Base-by-base conservation (phyloP, 2,329 filamentous ascomycete genomes). In the Colletotrichum orbiculare region DNA sequence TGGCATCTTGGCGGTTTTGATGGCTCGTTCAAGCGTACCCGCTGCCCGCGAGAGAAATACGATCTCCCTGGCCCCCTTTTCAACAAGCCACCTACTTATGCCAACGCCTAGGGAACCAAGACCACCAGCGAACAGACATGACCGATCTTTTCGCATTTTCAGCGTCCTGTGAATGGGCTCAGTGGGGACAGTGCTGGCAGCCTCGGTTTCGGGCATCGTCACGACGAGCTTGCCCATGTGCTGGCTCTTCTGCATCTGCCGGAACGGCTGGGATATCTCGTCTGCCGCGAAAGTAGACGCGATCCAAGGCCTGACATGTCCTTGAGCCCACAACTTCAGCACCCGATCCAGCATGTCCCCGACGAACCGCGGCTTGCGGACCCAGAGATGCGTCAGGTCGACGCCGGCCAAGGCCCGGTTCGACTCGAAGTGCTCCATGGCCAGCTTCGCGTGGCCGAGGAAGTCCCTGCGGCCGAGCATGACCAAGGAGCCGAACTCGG, bases 381-480 rank as follows among this genome's bases (percentile, higher is more conserved):
- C 4, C 50, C 50, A 61, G 10, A 61, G 38, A 17, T 56, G 50
- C 37, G 50, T 47, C 13, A 80, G 49, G 25, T 81, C 77, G 2
- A 82, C 66, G 47, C 75, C 74, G 15, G 68, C 67, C 37, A 77
- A 81, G 1, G 72, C 72, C 0, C 77, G 71, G 4, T 77, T 78
- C 1, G 68, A 68, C 3, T 76, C 72, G 46, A 87, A 86, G 0
- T 75, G 73, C 1, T 76, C 67, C 81, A 86, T 82, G 1, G 78
- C 78, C 3, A 87, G 73, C 8, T 75, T 71, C 3, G 74, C 78
- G 25, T 78, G 75, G 1, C 77, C 76, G 1, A 76, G 69, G 4
- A 83, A 72, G 54, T 85, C 82, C 6, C 76, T 70, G 66, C 80
- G 80, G 7, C 81, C 80, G 17, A 84, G 78, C 60, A 85, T 82